Base-by-base conservation (phyloP, 768 basidiomycete genomes). In the Suillus subalutaceus region DNA sequence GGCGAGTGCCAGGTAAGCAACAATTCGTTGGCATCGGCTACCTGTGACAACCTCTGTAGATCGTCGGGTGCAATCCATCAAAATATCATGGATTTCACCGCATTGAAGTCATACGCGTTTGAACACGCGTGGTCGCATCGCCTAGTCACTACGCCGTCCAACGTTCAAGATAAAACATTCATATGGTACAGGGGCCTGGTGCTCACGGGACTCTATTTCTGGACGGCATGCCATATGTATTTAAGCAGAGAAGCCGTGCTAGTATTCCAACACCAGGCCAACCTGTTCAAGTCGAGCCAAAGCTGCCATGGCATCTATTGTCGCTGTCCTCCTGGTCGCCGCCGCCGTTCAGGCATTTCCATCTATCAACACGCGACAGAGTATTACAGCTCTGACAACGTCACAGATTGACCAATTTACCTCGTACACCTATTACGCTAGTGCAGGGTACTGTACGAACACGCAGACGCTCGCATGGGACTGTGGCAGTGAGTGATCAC, bases 401-500 rank as follows among this genome's bases (percentile, higher is more conserved):
- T 32, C 82, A 0, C 78, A 86, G 68, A 80, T 88, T 8, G 68
- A 77, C 8, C 43, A 69, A 15, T 88, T 80, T 72, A 81, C 70
- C 44, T 80, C 86, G 0, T 88, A 82, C 75, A 81, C 84, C 0
- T 77, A 73, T 64, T 87, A 83, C 68, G 85, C 88, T 0, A 81
- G 82, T 43, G 72, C 85, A 12, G 86, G 78, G 1, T 85, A 85
- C 68, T 89, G 88, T 64, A 62, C 73, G 18, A 75, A 85, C 7
- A 62, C 79, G 4, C 63, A 74, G 48, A 84, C 82, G 32, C 68
- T 81, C 50, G 77, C 78, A 26, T 88, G 87, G 86, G 72, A 80
- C 38, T 89, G 88, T 73, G 88, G 88, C 74, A 67, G 86, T 85
- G 67, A 63, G 81, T 75, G 52, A n/a, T 50, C 12, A 32, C 44